Conservation (phyloP, 305 asterid genomes). For the Coffea humblotiana region DNA sequence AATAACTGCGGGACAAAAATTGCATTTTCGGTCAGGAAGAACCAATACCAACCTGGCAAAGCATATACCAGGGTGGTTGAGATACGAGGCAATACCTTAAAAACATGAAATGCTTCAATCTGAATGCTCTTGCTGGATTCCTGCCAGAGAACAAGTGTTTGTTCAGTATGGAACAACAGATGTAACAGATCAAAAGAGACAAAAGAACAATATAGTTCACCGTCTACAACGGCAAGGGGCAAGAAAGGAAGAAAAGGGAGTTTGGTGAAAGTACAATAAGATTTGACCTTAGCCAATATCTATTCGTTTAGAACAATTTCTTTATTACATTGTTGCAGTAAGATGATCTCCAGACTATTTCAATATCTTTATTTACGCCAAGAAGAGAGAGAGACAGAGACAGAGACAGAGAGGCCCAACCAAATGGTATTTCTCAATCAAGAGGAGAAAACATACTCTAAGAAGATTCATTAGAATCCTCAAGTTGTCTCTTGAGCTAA, state of each 20-base stretch:
- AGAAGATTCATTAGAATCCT: conserved; percentile 99
- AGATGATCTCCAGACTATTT: not conserved
- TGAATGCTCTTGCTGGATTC: conserved; percentile 97
- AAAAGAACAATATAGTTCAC: not conserved
- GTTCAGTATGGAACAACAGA: not conserved
- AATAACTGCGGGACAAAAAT: conserved; percentile 54
- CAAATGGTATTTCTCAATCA: not conserved
- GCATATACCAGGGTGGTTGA: not conserved
- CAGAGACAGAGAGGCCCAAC: not conserved
- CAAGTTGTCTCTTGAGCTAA: conserved; percentile 81
- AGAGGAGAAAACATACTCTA: conserved; percentile 54
- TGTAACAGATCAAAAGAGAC: not conserved
- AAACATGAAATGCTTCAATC: conserved; percentile 94
- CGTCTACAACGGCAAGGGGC: not conserved
- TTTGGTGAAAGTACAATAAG: not conserved
- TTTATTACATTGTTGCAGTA: not conserved
- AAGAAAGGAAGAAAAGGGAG: not conserved
- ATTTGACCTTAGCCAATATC: not conserved
- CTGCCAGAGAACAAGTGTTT: conserved; percentile 44
- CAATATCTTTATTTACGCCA: not conserved
- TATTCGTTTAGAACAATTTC: not conserved
- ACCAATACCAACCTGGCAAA: not conserved
- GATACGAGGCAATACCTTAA: conserved; percentile 56
- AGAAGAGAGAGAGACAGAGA: conserved; percentile 2
- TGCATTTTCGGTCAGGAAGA: conserved; percentile 7